These are phyloP conservation scores for Phytophthora lateralis DNA, from an alignment of 352 stramenopile genomes.

Conservation along the genomic window DNA sequence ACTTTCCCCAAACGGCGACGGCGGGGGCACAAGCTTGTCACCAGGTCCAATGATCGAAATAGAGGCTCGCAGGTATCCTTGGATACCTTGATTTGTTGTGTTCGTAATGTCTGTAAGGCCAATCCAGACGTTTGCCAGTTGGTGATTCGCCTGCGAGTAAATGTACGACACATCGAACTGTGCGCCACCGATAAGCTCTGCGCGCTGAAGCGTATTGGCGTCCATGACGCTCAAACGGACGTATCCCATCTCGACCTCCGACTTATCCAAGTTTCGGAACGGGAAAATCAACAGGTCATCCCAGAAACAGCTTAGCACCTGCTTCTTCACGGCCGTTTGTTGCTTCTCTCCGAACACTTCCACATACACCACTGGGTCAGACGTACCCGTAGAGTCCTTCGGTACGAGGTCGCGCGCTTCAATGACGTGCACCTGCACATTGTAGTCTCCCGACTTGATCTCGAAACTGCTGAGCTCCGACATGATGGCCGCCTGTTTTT, in stretches of 20 bases:
- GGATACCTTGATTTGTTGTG: slow-evolving; percentile 84
- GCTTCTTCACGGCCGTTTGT: slow-evolving; percentile 83
- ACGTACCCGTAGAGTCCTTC: slow-evolving; percentile 89
- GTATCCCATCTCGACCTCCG: slow-evolving; percentile 84
- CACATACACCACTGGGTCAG: slow-evolving; percentile 92
- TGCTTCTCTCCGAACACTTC: slow-evolving; percentile 87
- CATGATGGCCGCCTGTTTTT: slow-evolving; percentile 80
- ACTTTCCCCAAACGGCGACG: slow-evolving; percentile 59
- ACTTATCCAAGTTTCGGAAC: slow-evolving; percentile 77
- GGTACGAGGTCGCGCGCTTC: slow-evolving; percentile 88
- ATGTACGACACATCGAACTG: slow-evolving; percentile 90
- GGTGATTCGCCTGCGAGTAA: slow-evolving; percentile 88
- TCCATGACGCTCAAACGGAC: slow-evolving; percentile 87
- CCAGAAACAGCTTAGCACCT: slow-evolving; percentile 89
- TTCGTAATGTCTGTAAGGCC: slow-evolving; percentile 86
- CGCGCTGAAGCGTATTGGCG: slow-evolving; percentile 84
- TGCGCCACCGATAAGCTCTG: slow-evolving; percentile 88
- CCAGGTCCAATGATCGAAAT: slow-evolving; percentile 89
- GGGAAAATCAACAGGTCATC: slow-evolving; percentile 84
- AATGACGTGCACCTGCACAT: slow-evolving; percentile 91
- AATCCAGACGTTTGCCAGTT: slow-evolving; percentile 92
- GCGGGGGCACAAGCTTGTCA: slow-evolving; percentile 79
- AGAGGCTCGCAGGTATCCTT: slow-evolving; percentile 90
- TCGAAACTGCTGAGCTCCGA: slow-evolving; percentile 79
- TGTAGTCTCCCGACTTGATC: slow-evolving; percentile 90